Evolutionary conservation across 2,329 filamentous ascomycete species (phyloP).

Genomic region (Pezicula rhizophila): DNA sequence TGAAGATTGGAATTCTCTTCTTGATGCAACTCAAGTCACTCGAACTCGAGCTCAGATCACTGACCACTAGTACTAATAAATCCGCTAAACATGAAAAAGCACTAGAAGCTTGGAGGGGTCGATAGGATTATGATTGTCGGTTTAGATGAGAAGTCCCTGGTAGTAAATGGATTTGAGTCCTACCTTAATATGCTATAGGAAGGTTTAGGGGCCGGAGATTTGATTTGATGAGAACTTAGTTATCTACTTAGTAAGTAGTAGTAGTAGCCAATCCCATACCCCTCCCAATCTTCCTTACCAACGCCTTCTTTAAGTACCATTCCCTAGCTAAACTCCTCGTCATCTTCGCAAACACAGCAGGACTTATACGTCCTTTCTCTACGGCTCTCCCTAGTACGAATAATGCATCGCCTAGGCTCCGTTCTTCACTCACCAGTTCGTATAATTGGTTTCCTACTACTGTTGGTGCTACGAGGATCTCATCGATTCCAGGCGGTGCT

Average conservation of each 20-base stretch:
- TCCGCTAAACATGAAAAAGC: no score
- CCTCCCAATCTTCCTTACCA: conserved; percentile 69
- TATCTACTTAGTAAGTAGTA: conserved; percentile 8
- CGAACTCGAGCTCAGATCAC: no score
- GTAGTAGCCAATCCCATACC: conserved; percentile 60
- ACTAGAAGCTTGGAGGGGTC: no score
- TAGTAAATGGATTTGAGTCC: no score
- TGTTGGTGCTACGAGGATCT: conserved; percentile 86
- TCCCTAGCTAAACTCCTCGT: conserved; percentile 70
- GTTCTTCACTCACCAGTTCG: conserved; percentile 80
- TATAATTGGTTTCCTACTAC: conserved; percentile 93
- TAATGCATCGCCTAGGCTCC: conserved; percentile 78
- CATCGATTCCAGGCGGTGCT: conserved; percentile 73
- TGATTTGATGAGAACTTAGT: background rate
- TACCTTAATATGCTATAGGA: no score
- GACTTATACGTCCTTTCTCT: conserved; percentile 64
- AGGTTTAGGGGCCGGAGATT: background rate
- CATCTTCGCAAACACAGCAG: conserved; percentile 72
- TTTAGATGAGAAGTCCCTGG: no score
- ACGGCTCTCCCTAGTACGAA: conserved; percentile 74
- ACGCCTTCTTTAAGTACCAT: conserved; percentile 77
- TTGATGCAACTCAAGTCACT: no score
- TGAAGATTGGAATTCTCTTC: no score
- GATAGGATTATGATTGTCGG: no score
- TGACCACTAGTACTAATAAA: no score